Evolutionary conservation across 306 rosid species (phyloP), one percentile per base, ranked within the genome.

Genomic region (Prosopis cineraria): DNA sequence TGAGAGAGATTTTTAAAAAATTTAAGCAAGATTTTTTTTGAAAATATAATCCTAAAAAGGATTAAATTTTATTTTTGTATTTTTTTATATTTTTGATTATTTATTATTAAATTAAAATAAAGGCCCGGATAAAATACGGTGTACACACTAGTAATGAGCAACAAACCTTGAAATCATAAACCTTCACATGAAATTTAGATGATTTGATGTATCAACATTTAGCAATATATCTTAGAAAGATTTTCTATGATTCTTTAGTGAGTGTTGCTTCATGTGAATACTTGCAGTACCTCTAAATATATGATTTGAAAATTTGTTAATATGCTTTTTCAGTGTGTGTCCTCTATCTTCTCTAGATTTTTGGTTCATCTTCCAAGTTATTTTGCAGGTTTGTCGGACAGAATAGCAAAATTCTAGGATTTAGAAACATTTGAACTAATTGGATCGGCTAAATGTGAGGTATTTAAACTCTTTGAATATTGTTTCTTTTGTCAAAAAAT

Each of bases 351-450:
- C 70, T n/a, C 29, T 10, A 64, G 39, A 65, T 17, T 17, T 48
- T 10, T 48, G 19, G 36, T 62, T 31, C 12, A 16, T 62, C 68
- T 62, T 24, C 41, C 41, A 62, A 62, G 69, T 78, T 47, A 33
- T 75, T 53, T 85, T 74, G 45, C 92, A 92, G 97, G 96, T 79
- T 92, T 96, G 4, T 89, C 90, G 1, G 93, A 92, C 80, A 81
- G 87, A 87, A 90, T 93, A 53, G 91, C 90, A 64, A 92, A 92
- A 84, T 92, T 90, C 80, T 92, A 93, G 91, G 95, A 92, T 86
- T 83, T 90, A 85, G 95, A 92, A 90, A 87, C 91, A 65, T 88
- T 92, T 84, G 95, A 92, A 84, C 79, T 90, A 80, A 92, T 92
- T 82, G 95, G 93, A 78, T 92, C 95, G 41, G 75, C 89, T 66